Percentiles rank a stretch among this genome's conserved stretches.
phyloP scores from a whole-genome alignment of 2,329 filamentous ascomycete genomes.

The Botrytis sinoallii region DNA sequence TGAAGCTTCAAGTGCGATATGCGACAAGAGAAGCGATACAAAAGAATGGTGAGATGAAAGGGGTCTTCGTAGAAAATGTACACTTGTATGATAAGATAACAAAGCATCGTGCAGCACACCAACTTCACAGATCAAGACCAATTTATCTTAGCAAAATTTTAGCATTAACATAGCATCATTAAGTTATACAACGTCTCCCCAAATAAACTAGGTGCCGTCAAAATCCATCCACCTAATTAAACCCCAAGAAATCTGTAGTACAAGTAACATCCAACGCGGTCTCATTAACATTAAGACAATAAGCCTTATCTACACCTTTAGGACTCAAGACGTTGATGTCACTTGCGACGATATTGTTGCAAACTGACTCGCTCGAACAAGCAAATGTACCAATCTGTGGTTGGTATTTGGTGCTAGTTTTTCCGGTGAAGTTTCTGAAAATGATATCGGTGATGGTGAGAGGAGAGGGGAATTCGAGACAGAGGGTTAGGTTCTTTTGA shows the following conservation, averaged over 20 bases:
- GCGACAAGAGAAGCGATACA: background rate
- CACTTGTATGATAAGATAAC: background rate
- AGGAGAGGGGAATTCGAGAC: constrained; percentile 52
- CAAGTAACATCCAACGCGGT: constrained; percentile 40
- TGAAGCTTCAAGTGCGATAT: background rate
- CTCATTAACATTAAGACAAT: constrained; percentile 45
- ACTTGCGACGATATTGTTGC: constrained; percentile 47
- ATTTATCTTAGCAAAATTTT: constrained; percentile 19
- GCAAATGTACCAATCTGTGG: constrained; percentile 47
- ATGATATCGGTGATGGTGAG: constrained; percentile 55
- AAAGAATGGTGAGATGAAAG: background rate
- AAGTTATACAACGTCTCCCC: background rate
- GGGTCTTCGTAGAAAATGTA: background rate
- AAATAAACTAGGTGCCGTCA: background rate
- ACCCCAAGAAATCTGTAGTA: constrained; percentile 30
- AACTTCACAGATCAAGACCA: background rate
- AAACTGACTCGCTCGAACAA: constrained; percentile 48
- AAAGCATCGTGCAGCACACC: background rate
- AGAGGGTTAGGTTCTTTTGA: constrained; percentile 60
- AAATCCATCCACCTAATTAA: constrained; percentile 27
- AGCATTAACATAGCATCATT: constrained; percentile 27
- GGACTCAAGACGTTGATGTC: constrained; percentile 49
- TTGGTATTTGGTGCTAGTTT: constrained; percentile 46
- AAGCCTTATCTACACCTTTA: constrained; percentile 43
- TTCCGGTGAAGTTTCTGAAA: constrained; percentile 55